Percentiles rank a stretch among this genome's conserved stretches.
These are phyloP conservation scores for Plectosphaerella plurivora DNA, from an alignment of 2,329 filamentous ascomycete species.

Conservation along the genomic window DNA sequence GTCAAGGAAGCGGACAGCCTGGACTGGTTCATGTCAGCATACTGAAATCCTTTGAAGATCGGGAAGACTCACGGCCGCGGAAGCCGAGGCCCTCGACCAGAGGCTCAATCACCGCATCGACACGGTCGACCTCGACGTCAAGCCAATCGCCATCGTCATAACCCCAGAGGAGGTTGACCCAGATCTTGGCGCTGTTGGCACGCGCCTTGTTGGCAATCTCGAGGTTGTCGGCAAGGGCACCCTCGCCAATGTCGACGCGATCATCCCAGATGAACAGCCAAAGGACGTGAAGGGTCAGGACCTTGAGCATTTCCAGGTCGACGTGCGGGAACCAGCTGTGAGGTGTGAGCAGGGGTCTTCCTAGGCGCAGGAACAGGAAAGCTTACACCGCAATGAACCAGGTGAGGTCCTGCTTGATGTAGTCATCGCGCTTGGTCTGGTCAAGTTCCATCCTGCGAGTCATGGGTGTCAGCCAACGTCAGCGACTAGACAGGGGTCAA, in stretches of 20 bases:
- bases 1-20: constrained; percentile 3
- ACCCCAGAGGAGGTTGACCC: constrained; percentile 11
- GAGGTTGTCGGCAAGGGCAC: constrained; percentile 20
- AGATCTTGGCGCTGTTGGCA: constrained; percentile 13
- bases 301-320: constrained; percentile 9
- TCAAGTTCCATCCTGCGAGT: no score
- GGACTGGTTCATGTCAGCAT: neutral
- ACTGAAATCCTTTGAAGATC: no score
- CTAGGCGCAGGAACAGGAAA: neutral
- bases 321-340: constrained; percentile 17
- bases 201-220: constrained; percentile 19
- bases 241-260: constrained; percentile 22
- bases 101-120: constrained; percentile 18
- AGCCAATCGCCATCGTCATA: neutral
- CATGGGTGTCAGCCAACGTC: no score
- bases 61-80: neutral
- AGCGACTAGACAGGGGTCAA: no score
- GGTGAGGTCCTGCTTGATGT: constrained; percentile 21
- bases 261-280: constrained; percentile 30
- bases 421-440: constrained; percentile 27
- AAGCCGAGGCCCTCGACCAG: constrained; percentile 13
- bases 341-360: neutral
- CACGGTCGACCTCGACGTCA: constrained; percentile 9
- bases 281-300: constrained; percentile 17
- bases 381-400: constrained; percentile 9